These are phyloP conservation scores for Pestalotiopsis sp. DNA, from an alignment of 2,329 filamentous ascomycete species.

Conservation along the genomic window DNA sequence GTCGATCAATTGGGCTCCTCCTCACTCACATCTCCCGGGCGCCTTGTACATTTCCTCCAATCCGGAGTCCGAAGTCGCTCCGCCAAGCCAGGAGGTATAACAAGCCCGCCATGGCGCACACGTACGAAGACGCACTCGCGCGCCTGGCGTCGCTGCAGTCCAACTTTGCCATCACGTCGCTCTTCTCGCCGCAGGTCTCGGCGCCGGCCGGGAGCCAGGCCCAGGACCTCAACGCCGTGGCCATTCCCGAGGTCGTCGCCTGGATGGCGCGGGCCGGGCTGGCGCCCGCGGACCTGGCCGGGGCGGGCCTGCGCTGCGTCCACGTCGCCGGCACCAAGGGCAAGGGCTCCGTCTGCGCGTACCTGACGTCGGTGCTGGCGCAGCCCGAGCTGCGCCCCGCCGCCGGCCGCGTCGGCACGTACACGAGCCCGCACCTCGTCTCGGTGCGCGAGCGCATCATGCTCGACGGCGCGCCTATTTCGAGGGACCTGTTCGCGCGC, in stretches of 20 bases:
- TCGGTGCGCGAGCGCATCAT: slow-evolving; percentile 84
- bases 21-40: not conserved
- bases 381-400: slow-evolving; percentile 35
- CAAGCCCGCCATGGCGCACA: slow-evolving; percentile 33
- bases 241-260: slow-evolving; percentile 80
- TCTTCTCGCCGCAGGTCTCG: slow-evolving; percentile 47
- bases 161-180: slow-evolving; percentile 68
- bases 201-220: slow-evolving; percentile 53
- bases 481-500: slow-evolving; percentile 67
- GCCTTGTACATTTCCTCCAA: not conserved
- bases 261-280: slow-evolving; percentile 81
- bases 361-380: slow-evolving; percentile 77
- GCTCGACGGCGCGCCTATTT: slow-evolving; percentile 73
- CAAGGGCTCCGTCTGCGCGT: slow-evolving; percentile 87
- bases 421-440: slow-evolving; percentile 84
- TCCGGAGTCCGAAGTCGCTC: not conserved
- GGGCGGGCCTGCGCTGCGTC: slow-evolving; percentile 52
- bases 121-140: slow-evolving; percentile 69
- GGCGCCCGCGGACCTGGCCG: slow-evolving; percentile 46
- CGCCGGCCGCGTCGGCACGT: slow-evolving; percentile 66
- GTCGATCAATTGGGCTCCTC: not conserved
- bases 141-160: slow-evolving; percentile 78
- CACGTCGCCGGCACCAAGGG: slow-evolving; percentile 95
- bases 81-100: not conserved
- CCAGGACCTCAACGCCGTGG: slow-evolving; percentile 66